Evolutionary conservation across 192 early-diverging fungal genomes (phyloP).

Genomic region (Chytriomyces sp.): DNA sequence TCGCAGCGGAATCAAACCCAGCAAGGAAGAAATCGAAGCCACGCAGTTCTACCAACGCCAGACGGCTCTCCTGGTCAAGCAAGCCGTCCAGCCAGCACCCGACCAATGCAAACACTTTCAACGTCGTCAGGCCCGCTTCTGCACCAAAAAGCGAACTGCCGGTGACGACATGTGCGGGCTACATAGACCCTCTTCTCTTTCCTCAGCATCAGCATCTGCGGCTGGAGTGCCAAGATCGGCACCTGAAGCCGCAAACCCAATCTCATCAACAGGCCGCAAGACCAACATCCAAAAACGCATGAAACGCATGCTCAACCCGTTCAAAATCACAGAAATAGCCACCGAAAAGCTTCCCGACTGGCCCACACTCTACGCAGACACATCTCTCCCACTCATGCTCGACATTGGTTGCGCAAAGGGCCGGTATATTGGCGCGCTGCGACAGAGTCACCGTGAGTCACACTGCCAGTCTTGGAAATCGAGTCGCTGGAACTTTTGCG

Average conservation of each 20-base stretch:
- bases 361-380: slow-evolving; percentile 17
- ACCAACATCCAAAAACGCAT: slow-evolving; percentile 8
- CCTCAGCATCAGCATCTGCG: neutral
- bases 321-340: slow-evolving; percentile 17
- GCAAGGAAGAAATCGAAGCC: slow-evolving; percentile 3
- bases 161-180: slow-evolving; percentile 8
- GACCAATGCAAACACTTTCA: slow-evolving; percentile 1
- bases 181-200: neutral
- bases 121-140: slow-evolving; percentile 3
- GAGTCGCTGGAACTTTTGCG: slow-evolving; percentile 38
- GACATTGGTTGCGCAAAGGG: slow-evolving; percentile 46
- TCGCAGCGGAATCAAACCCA: neutral
- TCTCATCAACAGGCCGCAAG: neutral
- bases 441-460: neutral
- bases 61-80: neutral
- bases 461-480: neutral
- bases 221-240: neutral
- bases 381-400: slow-evolving; percentile 20
- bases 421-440: slow-evolving; percentile 11
- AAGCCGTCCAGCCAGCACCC: neutral
- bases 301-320: slow-evolving; percentile 40
- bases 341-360: slow-evolving; percentile 27
- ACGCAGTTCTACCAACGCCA: neutral
- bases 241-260: too few species aligned
- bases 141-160: neutral